Conservation (phyloP, 306 rosid species). For the Herpetospermum pedunculosum region DNA sequence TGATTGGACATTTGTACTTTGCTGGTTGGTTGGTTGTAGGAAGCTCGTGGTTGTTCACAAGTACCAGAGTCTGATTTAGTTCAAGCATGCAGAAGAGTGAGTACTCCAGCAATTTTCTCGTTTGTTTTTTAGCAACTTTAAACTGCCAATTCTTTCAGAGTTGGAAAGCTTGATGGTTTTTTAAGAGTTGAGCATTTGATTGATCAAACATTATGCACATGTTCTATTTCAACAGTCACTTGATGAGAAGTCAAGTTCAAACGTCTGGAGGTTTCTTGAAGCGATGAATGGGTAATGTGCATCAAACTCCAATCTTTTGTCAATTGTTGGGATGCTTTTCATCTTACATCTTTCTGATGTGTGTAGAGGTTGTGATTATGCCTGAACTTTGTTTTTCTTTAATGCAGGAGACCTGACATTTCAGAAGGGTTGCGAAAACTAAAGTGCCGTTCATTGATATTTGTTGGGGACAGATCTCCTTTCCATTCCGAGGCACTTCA, state of each 20-base stretch:
- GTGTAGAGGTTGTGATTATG: background rate
- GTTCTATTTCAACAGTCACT: slow-evolving; percentile 47
- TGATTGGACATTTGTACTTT: slow-evolving; percentile 12
- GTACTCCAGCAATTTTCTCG: slow-evolving; percentile 16
- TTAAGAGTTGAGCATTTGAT: slow-evolving; percentile 16
- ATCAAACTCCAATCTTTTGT: background rate
- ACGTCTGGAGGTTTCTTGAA: slow-evolving; percentile 88
- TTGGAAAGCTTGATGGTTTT: background rate
- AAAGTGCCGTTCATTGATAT: slow-evolving; percentile 78
- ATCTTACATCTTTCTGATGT: background rate
- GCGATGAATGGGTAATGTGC: slow-evolving; percentile 65
- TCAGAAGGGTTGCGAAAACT: slow-evolving; percentile 61
- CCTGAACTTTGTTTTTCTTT: background rate
- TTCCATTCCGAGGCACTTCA: slow-evolving; percentile 70
- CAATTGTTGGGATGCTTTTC: background rate
- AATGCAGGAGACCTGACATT: slow-evolving; percentile 69
- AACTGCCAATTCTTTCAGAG: background rate
- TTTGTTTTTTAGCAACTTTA: background rate
- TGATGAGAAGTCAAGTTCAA: slow-evolving; percentile 70
- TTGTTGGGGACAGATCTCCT: slow-evolving; percentile 86
- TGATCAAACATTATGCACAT: slow-evolving; percentile 10
- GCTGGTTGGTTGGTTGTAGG: slow-evolving; percentile 41
- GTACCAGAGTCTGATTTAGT: slow-evolving; percentile 66
- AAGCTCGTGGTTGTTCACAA: slow-evolving; percentile 57
- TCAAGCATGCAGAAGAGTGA: slow-evolving; percentile 85